A percentile compares a stretch with the other conserved stretches of the same genome.
phyloP scores from a whole-genome alignment of 2,329 filamentous ascomycete species.

The Talaromyces rugulosus region DNA sequence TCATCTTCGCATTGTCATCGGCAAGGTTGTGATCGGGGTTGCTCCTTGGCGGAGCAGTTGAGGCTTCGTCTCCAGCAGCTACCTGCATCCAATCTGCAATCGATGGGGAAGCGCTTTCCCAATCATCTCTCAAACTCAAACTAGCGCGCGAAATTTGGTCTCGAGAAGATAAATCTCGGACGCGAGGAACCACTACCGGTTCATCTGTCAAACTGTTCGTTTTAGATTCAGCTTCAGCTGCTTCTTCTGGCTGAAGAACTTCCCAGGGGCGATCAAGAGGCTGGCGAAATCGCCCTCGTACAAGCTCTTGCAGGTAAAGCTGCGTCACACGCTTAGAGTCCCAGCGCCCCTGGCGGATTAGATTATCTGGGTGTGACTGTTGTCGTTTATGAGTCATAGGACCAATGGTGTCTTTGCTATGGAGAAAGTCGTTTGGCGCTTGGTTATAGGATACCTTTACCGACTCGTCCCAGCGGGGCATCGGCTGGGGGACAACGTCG shows the following conservation, averaged over 20 bases:
- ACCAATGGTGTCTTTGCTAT: constrained; percentile 34
- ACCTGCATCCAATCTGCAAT: constrained; percentile 47
- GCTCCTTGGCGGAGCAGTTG: constrained; percentile 28
- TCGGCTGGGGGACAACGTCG: constrained; percentile 8
- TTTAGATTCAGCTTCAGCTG: constrained; percentile 16
- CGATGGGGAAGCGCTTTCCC: constrained; percentile 47
- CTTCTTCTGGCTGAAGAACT: constrained; percentile 14
- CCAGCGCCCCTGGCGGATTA: constrained; percentile 52
- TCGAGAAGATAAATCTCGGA: constrained; percentile 9
- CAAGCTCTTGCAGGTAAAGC: constrained; percentile 51
- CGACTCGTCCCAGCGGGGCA: constrained; percentile 4
- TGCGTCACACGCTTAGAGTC: constrained; percentile 52
- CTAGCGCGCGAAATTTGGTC: constrained; percentile 36
- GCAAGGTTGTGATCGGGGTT: constrained; percentile 5
- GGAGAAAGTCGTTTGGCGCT: constrained; percentile 5
- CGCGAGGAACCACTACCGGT: constrained; percentile 29
- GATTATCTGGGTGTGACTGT: constrained; percentile 40
- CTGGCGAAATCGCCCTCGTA: constrained; percentile 27
- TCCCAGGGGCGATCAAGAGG: constrained; percentile 21
- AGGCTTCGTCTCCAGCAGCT: constrained; percentile 34
- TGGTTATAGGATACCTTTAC: neutral
- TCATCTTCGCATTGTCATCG: constrained; percentile 19
- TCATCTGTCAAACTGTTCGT: constrained; percentile 31
- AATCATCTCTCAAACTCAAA: constrained; percentile 43
- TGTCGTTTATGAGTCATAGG: constrained; percentile 33